A percentile compares a stretch with the other conserved stretches of the same genome.
These are phyloP conservation scores for Ophiocordyceps sinensis DNA, from an alignment of 2,329 filamentous ascomycete species.

Conservation along the genomic window DNA sequence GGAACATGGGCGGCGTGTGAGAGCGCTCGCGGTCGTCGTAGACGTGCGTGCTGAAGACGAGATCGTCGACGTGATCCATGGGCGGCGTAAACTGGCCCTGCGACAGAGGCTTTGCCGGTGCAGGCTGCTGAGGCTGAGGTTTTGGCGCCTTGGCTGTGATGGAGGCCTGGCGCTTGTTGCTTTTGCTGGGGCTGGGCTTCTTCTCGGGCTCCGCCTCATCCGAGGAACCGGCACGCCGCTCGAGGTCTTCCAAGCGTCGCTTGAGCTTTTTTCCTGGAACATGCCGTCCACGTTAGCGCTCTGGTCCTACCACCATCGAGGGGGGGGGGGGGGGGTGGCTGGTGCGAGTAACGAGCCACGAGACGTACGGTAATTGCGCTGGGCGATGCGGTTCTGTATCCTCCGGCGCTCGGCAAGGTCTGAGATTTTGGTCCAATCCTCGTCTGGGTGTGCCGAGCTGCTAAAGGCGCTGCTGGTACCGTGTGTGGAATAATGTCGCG, in stretches of 20 bases:
- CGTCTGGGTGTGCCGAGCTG: conserved; percentile 84
- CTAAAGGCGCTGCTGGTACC: conserved; percentile 91
- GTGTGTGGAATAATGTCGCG: conserved; percentile 56
- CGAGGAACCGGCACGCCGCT: conserved; percentile 53
- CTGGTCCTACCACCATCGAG: not conserved
- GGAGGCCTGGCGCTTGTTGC: conserved; percentile 26
- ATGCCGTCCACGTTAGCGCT: not conserved
- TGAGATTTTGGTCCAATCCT: conserved; percentile 99
- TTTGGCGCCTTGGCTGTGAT: conserved; percentile 9
- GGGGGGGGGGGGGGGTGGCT: not conserved
- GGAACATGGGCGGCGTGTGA: conserved; percentile 55
- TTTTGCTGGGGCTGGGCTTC: conserved; percentile 20
- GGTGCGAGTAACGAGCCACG: not conserved
- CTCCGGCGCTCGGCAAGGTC: conserved; percentile 86
- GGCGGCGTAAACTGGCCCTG: conserved; percentile 47
- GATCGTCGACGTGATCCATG: conserved; percentile 47
- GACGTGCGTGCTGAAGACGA: conserved; percentile 39
- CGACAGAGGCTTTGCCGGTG: conserved; percentile 26
- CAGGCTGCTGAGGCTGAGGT: conserved; percentile 10
- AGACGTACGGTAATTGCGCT: conserved; percentile 83
- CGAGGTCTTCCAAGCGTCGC: conserved; percentile 73
- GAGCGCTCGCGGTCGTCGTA: conserved; percentile 56
- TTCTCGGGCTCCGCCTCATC: conserved; percentile 32
- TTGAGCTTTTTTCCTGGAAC: conserved; percentile 75
- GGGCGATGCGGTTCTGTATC: conserved; percentile 95